Percentiles rank a stretch among this genome's conserved stretches.
These are phyloP conservation scores for Penicillium antarcticum DNA, from an alignment of 495 filamentous ascomycete species.

Conservation along the genomic window DNA sequence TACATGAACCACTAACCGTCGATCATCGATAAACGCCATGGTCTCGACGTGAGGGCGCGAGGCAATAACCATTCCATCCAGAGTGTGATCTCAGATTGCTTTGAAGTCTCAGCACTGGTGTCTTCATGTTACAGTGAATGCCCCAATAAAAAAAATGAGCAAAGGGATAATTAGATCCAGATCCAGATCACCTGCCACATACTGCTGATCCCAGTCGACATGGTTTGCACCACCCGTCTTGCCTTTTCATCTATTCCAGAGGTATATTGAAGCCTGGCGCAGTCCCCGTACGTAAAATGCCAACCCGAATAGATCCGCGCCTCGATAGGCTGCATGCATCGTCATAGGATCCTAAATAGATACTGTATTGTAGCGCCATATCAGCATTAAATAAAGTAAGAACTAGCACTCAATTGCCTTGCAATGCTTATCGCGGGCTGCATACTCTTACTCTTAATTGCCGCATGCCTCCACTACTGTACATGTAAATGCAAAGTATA, in stretches of 20 bases:
- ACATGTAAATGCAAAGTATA: too few species aligned
- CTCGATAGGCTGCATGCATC: background rate
- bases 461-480: background rate
- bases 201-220: background rate
- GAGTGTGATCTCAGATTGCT: background rate
- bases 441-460: background rate
- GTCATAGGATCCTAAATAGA: too few species aligned
- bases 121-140: background rate
- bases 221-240: background rate
- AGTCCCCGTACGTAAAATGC: background rate
- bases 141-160: background rate
- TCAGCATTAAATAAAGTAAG: background rate
- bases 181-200: background rate
- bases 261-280: too few species aligned
- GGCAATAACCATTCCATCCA: slow-evolving; percentile 3
- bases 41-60: slow-evolving; percentile 4
- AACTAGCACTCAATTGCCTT: too few species aligned
- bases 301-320: background rate
- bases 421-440: background rate
- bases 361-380: background rate
- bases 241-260: too few species aligned
- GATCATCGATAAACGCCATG: background rate
- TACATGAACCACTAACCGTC: background rate
- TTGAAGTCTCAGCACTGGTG: background rate
- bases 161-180: background rate